Evolutionary conservation across 108 stramenopile genomes (phyloP).

Genomic region (Aurantiochytrium sp.): DNA sequence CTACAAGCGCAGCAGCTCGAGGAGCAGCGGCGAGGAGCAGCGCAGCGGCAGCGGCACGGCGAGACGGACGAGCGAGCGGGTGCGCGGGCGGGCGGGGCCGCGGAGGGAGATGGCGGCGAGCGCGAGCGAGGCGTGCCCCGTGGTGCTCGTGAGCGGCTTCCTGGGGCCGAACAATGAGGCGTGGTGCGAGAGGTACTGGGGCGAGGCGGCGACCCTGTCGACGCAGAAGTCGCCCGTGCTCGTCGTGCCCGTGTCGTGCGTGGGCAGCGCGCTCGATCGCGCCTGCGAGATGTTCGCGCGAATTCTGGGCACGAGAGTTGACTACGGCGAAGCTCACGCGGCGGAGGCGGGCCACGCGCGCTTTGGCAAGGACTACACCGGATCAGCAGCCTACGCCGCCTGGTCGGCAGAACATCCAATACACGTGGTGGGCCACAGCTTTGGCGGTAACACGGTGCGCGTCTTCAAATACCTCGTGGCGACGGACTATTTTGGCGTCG

Average conservation of each 20-base stretch:
- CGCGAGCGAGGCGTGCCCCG: background rate
- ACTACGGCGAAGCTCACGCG: constrained; percentile 1
- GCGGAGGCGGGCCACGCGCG: background rate
- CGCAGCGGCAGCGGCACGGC: no score
- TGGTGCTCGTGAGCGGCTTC: constrained; percentile 7
- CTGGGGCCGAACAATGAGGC: background rate
- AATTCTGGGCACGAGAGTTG: background rate
- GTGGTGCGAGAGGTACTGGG: constrained; percentile 12
- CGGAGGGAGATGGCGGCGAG: no score
- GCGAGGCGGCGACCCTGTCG: background rate
- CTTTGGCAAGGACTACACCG: background rate
- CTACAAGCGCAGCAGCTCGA: no score
- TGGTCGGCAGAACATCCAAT: background rate
- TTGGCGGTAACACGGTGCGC: constrained; percentile 13
- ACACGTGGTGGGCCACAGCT: constrained; percentile 7
- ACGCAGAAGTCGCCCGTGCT: background rate
- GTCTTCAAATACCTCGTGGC: background rate
- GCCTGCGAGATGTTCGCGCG: background rate
- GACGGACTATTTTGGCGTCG: background rate
- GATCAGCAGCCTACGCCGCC: background rate
- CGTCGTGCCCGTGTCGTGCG: background rate
- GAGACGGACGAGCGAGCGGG: no score
- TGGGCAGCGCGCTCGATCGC: background rate
- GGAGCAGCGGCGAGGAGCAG: no score
- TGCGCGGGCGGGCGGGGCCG: no score